These are phyloP conservation scores for Pulveroboletus sp. DNA, from an alignment of 768 basidiomycete genomes.

Conservation along the genomic window DNA sequence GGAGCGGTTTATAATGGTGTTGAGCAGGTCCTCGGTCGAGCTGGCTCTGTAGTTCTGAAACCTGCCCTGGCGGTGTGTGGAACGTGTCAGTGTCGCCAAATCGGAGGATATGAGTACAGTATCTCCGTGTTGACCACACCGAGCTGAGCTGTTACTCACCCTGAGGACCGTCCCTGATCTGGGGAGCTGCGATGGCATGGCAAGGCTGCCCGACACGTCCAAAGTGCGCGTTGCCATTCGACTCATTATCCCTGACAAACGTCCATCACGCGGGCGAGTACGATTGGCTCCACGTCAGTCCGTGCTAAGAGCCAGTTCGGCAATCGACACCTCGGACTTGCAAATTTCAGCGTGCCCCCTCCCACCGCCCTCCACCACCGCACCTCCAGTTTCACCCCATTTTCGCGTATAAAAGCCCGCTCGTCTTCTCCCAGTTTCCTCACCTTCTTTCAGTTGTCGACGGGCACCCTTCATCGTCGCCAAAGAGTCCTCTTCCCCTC, in stretches of 20 bases:
- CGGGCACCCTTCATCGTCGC: constrained; percentile 6
- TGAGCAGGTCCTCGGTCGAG: background rate
- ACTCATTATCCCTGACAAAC: background rate
- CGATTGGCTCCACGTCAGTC: constrained; percentile 14
- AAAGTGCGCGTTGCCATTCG: background rate
- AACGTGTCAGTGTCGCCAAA: background rate
- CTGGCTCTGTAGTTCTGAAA: background rate
- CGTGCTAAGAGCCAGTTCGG: background rate
- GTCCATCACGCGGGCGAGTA: background rate
- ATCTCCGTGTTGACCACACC: background rate
- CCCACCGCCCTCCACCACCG: constrained; percentile 5
- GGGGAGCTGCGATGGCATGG: no score
- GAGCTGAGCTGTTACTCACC: no score
- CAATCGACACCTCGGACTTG: constrained; percentile 15
- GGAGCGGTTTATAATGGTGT: no score
- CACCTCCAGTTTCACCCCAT: constrained; percentile 9
- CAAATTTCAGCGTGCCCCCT: constrained; percentile 5
- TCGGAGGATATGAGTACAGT: background rate
- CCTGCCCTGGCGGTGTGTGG: background rate
- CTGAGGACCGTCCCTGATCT: no score
- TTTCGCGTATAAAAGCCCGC: constrained; percentile 27
- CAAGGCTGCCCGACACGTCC: background rate
- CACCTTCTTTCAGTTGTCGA: background rate
- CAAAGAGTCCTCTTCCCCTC: constrained; percentile 33
- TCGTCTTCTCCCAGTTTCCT: no score